Evolutionary conservation across 1,139 yeast genomes (phyloP), one percentile per base, ranked within the genome.

Genomic region (Ogataea hybrid): DNA sequence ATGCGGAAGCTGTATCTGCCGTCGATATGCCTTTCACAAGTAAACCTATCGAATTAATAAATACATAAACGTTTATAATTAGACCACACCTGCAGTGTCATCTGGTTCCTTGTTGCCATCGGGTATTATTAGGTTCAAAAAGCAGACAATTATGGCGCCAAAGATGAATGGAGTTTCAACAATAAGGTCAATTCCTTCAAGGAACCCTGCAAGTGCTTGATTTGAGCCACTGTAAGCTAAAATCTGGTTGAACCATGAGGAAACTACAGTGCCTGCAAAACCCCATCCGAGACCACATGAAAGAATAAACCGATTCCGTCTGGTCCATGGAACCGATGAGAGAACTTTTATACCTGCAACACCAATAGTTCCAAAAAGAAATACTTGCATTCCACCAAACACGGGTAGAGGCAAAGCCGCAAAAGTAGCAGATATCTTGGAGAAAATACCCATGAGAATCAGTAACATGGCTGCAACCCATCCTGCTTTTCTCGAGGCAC

Each of bases 351-450:
- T 29, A 41, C 53, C 53, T 3, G 51, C 47, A 15, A 49, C 51
- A 9, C 47, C 50, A 28, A 49, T 44, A 11, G 53, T 44, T 34
- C 51, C 49, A 28, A 49, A 49, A 18, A 49, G 32, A 36, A 49
- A 49, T 4, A 44, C 47, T 31, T 44, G 49, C 53, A 49, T 49
- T 25, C 53, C 53, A 28, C 53, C 53, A 37, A 49, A 49, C 22
- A 49, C 49, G 1, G 53, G 43, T 3, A 31, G 29, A 16, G 53
- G 53, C 11, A 49, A 25, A 17, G 51, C 44, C 5, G 46, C 44
- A 25, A 49, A 46, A 12, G 53, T 44, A 6, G 53, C 53, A 2
- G 53, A 36, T 18, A 49, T 44, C 27, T 49, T 49, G 15, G 53
- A 48, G 32, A 49, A 49, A 5, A 49, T 30, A 15, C 53, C 53